Evolutionary conservation across 805 yeast genomes (phyloP), one percentile per base, ranked within the genome.

Genomic region (Ogataea glucozyma): DNA sequence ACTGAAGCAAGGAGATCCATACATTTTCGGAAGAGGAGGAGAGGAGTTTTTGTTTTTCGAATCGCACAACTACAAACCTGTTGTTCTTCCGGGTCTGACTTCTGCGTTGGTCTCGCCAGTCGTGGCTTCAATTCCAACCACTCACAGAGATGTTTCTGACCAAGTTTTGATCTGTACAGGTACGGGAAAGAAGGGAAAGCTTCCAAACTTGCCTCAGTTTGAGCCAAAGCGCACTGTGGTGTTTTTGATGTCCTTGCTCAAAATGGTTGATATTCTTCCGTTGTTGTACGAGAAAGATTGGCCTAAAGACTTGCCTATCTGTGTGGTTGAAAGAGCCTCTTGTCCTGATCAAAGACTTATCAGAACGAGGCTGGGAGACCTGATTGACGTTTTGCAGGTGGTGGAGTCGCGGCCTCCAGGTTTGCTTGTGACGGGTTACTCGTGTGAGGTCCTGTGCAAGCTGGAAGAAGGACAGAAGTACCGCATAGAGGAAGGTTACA

Each of bases 1-100:
- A 45, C 73, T 91, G 52, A 91, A 91, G 63, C 98, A 91, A 66
- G 98, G 98, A 24, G 98, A 91, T 62, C 98, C 98, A 8, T 91
- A 88, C 63, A 86, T 91, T 23, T 91, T 88, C 61, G 98, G 98
- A 3, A 79, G 98, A 49, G 98, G 98, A 32, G 97, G 96, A 30
- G 98, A 91, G 66, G 98, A 91, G 58, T 87, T 64, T 60, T 55
- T 78, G 8, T 90, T 71, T 60, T 91, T 91, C 64, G 57, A 72
- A 21, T 55, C 70, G 17, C 76, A 83, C 54, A 96, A 96, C 0
- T 88, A 57, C 54, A 70, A 62, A 14, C 95, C 96, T 12, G 54
- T 62, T 4, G 96, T 91, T 1, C 58, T 91, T 9, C 91, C 97
- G 0, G 98, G 98, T 2, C 73, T 91, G 40, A 82, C 96, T 4